Evolutionary conservation across 2,329 filamentous ascomycete species (phyloP).

Genomic region (Fusarium torreyae): DNA sequence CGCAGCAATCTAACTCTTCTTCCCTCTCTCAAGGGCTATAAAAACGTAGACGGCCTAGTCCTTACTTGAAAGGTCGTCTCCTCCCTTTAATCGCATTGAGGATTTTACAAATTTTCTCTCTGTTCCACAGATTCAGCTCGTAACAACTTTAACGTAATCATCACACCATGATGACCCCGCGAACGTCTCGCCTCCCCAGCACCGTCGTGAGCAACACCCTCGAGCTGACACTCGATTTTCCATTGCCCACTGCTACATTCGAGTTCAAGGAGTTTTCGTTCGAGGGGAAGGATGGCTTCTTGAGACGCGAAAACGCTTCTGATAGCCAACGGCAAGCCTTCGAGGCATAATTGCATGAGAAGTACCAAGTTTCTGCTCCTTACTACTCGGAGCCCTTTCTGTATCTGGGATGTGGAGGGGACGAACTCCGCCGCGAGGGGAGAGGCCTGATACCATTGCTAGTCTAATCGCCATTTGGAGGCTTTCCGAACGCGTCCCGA

Average conservation of each 20-base stretch:
- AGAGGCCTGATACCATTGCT: not conserved
- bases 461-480: constrained; percentile 1
- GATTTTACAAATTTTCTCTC: too few species aligned
- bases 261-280: constrained; percentile 6
- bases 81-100: too few species aligned
- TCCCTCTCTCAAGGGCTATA: too few species aligned
- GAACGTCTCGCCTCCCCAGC: too few species aligned
- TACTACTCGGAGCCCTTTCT: not conserved
- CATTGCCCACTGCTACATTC: not conserved
- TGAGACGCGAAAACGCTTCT: not conserved
- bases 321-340: not conserved
- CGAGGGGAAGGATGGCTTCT: not conserved
- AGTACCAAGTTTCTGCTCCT: not conserved
- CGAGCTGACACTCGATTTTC: too few species aligned
- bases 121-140: too few species aligned
- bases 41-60: too few species aligned
- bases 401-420: not conserved
- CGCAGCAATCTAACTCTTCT: too few species aligned
- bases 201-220: too few species aligned
- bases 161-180: too few species aligned
- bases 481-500: not conserved
- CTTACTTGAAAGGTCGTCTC: too few species aligned
- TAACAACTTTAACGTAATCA: too few species aligned
- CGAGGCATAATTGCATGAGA: not conserved
- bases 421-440: not conserved